Conservation (phyloP, 495 filamentous ascomycete species). For the Neurospora sp. region DNA sequence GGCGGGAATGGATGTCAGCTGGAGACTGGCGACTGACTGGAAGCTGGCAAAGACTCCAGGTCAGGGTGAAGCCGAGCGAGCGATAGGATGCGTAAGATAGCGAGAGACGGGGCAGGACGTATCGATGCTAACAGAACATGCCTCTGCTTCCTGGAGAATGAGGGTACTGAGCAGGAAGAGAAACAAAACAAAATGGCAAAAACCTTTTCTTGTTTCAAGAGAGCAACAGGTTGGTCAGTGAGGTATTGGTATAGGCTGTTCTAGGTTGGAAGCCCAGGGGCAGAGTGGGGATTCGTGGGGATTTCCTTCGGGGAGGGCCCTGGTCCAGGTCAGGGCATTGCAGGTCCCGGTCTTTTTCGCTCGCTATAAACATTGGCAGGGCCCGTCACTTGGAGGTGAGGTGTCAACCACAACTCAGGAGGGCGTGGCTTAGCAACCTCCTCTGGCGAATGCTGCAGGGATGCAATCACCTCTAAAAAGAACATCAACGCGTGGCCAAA, state of each 20-base stretch:
- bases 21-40: background rate
- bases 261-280: background rate
- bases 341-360: background rate
- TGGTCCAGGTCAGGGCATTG: background rate
- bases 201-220: conserved; percentile 15
- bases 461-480: background rate
- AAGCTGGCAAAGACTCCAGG: background rate
- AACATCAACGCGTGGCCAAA: background rate
- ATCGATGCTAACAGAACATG: background rate
- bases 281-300: background rate
- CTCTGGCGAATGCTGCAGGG: background rate
- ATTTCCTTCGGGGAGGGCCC: background rate
- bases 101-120: background rate
- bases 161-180: conserved; percentile 6
- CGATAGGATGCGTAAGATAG: background rate
- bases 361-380: background rate
- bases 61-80: background rate
- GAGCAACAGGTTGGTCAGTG: conserved; percentile 2
- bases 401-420: background rate
- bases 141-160: conserved; percentile 1
- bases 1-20: background rate
- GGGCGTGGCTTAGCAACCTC: background rate
- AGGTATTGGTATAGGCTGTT: background rate
- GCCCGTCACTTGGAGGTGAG: background rate
- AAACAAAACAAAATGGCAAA: conserved; percentile 8